Base-by-base conservation (phyloP, 305 asterid genomes). In the Coffea humblotiana region DNA sequence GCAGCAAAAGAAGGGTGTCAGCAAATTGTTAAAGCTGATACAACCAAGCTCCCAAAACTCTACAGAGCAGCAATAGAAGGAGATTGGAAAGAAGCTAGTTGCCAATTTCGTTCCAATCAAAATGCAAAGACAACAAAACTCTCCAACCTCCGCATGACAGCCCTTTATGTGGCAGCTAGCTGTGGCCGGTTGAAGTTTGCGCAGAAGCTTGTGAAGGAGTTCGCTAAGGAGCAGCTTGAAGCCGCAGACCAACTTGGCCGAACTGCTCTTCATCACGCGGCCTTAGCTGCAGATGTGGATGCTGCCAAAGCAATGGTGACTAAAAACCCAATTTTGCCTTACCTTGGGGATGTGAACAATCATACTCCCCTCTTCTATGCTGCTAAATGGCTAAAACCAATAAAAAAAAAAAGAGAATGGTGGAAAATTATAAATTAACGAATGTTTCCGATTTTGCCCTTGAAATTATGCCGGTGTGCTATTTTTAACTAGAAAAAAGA, bases 361-460 rank as follows among this genome's bases (percentile, higher is more conserved):
- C 27, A 40, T 18, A 75, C 78, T 23, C 78, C 78, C 0, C 45
- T 75, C 40, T n/a, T 75, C 15, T 75, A 75, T 16, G 78, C 78
- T 12, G 78, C 78, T 14, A 23, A 54, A 12, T 75, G 78, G 78
- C 4, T 70, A 15, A 29, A 56, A 11, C 49, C 37, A 13, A 58
- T 60, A 32, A 43, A 32, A 43, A 60, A 29, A 43, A 29, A 12
- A 60, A 23, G 43, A 9, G 13, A 8, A 61, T 75, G 78, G 8
- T 75, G 56, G 78, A 60, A 40, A 32, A 32, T 32, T 32, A 32
- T 32, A 2, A 2, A 32, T 32, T 32, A 32, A 32, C 32, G 32
- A 32, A 32, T 32, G 32, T 32, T 32, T 32, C 2, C 32, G 2
- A 32, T 32, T 32, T 32, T 32, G 2, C 32, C 2, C 0, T 32